phyloP scores from a whole-genome alignment of 306 rosid species.

The Sicyos edulis region DNA sequence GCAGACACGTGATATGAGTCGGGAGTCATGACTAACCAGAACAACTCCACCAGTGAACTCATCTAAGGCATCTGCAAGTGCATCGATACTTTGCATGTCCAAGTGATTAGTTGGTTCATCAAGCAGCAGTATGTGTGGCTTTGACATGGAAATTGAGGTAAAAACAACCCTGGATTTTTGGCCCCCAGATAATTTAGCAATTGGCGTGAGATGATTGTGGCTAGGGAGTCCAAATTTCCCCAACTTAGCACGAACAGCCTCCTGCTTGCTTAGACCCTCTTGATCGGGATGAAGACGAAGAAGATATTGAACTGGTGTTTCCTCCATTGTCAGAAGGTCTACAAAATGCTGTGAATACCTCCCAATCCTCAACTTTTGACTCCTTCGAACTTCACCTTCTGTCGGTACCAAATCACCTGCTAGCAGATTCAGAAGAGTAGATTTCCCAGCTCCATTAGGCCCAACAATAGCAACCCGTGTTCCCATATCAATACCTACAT shows the following conservation, averaged over 20 bases:
- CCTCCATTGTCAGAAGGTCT: slow-evolving; percentile 64
- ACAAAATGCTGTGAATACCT: slow-evolving; percentile 62
- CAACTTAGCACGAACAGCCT: slow-evolving; percentile 56
- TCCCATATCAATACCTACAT: slow-evolving; percentile 61
- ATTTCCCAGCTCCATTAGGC: slow-evolving; percentile 64
- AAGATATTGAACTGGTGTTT: slow-evolving; percentile 56
- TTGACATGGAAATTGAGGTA: slow-evolving; percentile 79
- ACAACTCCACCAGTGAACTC: slow-evolving; percentile 72
- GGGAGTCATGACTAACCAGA: slow-evolving; percentile 70
- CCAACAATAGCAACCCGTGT: slow-evolving; percentile 65
- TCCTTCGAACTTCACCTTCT: slow-evolving; percentile 63
- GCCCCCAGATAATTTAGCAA: slow-evolving; percentile 64
- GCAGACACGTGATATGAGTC: slow-evolving; percentile 66
- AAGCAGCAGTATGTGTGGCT: slow-evolving; percentile 65
- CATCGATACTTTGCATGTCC: slow-evolving; percentile 80
- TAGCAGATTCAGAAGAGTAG: slow-evolving; percentile 52
- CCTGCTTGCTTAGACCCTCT: slow-evolving; percentile 74
- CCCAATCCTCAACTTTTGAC: slow-evolving; percentile 68
- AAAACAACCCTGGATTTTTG: slow-evolving; percentile 67
- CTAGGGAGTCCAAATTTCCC: slow-evolving; percentile 66
- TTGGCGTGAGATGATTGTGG: slow-evolving; percentile 70
- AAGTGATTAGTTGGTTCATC: slow-evolving; percentile 80
- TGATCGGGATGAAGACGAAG: slow-evolving; percentile 66
- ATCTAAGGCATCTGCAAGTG: slow-evolving; percentile 61
- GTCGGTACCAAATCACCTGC: slow-evolving; percentile 60